phyloP scores from a whole-genome alignment of 805 yeast species.

The Metschnikowia henanensis region DNA sequence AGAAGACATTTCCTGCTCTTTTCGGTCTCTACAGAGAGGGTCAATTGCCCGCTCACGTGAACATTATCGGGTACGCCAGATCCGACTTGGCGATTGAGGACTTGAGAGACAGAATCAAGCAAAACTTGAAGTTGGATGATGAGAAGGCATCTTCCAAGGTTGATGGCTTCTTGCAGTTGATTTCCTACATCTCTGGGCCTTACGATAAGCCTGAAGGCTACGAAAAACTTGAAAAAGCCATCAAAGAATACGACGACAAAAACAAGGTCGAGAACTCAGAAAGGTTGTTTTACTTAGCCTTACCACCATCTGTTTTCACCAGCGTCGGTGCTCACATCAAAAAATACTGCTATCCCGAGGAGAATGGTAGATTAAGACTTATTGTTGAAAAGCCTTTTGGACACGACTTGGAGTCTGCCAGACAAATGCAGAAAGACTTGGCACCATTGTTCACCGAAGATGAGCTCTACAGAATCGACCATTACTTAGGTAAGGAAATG shows the following conservation, averaged over 20 bases:
- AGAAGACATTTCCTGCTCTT: conserved; percentile 89
- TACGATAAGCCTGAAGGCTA: conserved; percentile 85
- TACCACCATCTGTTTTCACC: conserved; percentile 92
- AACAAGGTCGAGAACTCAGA: conserved; percentile 53
- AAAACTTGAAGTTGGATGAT: conserved; percentile 54
- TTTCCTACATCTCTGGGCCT: conserved; percentile 72
- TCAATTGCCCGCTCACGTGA: conserved; percentile 63
- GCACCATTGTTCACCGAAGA: conserved; percentile 89
- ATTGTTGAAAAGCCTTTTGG: conserved; percentile 98
- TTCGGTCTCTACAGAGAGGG: conserved; percentile 71
- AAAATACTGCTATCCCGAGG: conserved; percentile 51
- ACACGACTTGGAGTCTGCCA: conserved; percentile 77
- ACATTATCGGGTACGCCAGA: conserved; percentile 91
- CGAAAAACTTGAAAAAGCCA: conserved; percentile 49
- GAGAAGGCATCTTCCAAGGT: conserved; percentile 43
- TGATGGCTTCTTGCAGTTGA: conserved; percentile 63
- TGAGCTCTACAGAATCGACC: conserved; percentile 94
- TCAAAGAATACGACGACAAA: conserved; percentile 58
- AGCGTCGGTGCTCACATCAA: conserved; percentile 75
- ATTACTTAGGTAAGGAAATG: conserved; percentile 97
- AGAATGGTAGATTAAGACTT: conserved; percentile 67
- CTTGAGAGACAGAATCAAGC: conserved; percentile 63
- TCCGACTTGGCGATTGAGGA: conserved; percentile 69
- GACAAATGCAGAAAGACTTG: conserved; percentile 71
- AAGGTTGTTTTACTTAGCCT: conserved; percentile 87